These are phyloP conservation scores for Yarrowia divulgata DNA, from an alignment of 805 yeast genomes.

Conservation along the genomic window DNA sequence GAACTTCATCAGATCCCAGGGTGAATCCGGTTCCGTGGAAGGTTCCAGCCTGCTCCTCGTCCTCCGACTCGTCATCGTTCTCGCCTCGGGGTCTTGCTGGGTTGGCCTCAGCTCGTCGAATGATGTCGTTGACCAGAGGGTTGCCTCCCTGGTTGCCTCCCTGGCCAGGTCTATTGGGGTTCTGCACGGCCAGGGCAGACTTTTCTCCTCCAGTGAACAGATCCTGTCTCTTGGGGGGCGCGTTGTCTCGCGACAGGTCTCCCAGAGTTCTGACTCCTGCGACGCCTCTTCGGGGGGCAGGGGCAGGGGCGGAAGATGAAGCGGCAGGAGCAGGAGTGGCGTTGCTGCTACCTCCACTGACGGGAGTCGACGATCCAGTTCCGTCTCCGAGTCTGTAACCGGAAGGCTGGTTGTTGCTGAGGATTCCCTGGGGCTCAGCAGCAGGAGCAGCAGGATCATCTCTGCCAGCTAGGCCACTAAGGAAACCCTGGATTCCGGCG, in stretches of 20 bases:
- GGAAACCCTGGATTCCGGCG: constrained; percentile 35
- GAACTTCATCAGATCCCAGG: constrained; percentile 49
- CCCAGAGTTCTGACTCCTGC: constrained; percentile 48
- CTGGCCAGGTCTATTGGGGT: constrained; percentile 56
- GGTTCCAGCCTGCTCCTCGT: constrained; percentile 41
- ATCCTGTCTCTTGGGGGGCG: constrained; percentile 53
- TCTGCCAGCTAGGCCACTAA: constrained; percentile 26
- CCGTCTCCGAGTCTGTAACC: constrained; percentile 38
- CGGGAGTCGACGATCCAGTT: constrained; percentile 17
- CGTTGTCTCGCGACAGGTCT: constrained; percentile 45
- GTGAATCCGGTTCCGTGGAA: constrained; percentile 50
- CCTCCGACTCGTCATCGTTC: constrained; percentile 43
- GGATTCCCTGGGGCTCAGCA: constrained; percentile 19
- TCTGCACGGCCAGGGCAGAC: constrained; percentile 77
- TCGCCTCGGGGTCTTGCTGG: constrained; percentile 39
- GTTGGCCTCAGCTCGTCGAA: constrained; percentile 48
- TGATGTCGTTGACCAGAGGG: constrained; percentile 50
- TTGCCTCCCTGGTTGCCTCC: constrained; percentile 35
- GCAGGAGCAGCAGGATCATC: constrained; percentile 32
- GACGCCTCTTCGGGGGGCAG: constrained; percentile 37
- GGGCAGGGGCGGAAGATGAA: constrained; percentile 18
- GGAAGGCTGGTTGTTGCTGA: constrained; percentile 24
- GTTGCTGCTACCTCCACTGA: constrained; percentile 8
- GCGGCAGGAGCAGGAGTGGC: constrained; percentile 34
- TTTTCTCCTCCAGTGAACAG: constrained; percentile 70